Evolutionary conservation across 2,329 filamentous ascomycete genomes (phyloP).

Genomic region (Malbranchea zuffiana): DNA sequence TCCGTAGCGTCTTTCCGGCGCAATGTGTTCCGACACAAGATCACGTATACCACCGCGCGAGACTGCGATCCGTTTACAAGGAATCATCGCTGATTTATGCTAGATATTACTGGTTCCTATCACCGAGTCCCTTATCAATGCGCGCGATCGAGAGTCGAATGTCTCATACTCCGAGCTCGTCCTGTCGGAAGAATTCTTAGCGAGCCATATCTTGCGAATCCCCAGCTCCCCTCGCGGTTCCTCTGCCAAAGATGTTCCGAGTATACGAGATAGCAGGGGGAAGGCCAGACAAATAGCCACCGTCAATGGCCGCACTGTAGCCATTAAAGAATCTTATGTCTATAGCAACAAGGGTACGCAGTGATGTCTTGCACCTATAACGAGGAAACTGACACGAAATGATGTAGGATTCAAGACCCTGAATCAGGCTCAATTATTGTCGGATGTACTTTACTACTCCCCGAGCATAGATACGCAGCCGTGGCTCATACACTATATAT

Average conservation of each 20-base stretch:
- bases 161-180: conserved; percentile 67
- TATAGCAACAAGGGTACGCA: conserved; percentile 90
- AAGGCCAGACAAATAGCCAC: conserved; percentile 94
- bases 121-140: conserved; percentile 80
- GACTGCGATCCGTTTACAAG: background rate
- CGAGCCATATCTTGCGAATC: conserved; percentile 89
- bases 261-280: conserved; percentile 71
- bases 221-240: conserved; percentile 42
- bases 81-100: conserved; percentile 11
- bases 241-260: conserved; percentile 45
- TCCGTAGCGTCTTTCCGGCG: conserved; percentile 81
- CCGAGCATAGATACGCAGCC: conserved; percentile 80
- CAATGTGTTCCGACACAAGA: conserved; percentile 89
- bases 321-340: conserved; percentile 83
- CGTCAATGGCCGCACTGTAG: conserved; percentile 80
- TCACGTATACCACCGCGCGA: conserved; percentile 45
- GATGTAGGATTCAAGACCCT: conserved; percentile 73
- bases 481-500: conserved; percentile 97
- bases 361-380: background rate
- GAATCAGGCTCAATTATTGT: conserved; percentile 76
- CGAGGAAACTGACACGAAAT: conserved; percentile 1
- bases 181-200: conserved; percentile 85
- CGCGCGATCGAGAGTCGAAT: conserved; percentile 77
- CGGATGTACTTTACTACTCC: conserved; percentile 77
- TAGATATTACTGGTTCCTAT: conserved; percentile 81